Base-by-base conservation (phyloP, 2,329 filamentous ascomycete genomes). In the Colletotrichum sp. region DNA sequence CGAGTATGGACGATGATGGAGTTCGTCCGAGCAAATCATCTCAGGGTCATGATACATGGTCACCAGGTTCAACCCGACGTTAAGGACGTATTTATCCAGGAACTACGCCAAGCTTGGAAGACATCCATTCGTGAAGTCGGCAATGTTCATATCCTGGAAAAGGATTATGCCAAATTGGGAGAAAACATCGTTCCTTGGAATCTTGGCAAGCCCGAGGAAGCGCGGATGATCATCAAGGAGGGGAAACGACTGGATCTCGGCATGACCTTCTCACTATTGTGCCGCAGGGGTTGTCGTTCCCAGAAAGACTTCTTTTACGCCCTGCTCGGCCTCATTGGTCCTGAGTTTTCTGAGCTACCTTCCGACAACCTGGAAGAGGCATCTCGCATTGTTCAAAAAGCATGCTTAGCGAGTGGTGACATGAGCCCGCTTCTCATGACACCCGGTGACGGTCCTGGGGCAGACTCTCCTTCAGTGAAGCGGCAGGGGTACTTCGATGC, bases 11-110 rank as follows among this genome's bases (percentile, higher is more conserved):
- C 16, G 18, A 43, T 43, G 38, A 43, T 43, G 38, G 38, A 43
- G 0, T 43, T 43, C 8, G 8, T 43, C 38, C 16, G 38, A n/a
- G 38, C 38, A 43, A 43, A 43, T 2, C 8, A 43, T n/a, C 38
- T 43, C 0, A 43, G 38, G 16, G 38, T 43, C 0, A 43, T 43
- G 38, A 43, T 43, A 43, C 5, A 43, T n/a, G 38, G 9, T n/a
- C 0, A 43, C 1, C 38, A n/a, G 0, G n/a, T 43, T n/a, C 38
- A 43, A 0, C 38, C 38, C 5, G 38, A 43, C 0, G 38, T 43
- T 0, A 1, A 43, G 38, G 38, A 43, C 4, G 38, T 18, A 0
- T 43, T 43, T 0, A n/a, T 43, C 0, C 38, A 43, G 38, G 38
- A 43, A 43, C n/a, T 43, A 43, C 38, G 18, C 0, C 16, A 43